Base-by-base conservation (phyloP, 1,139 yeast species). In the Saccharomyces hybrid region DNA sequence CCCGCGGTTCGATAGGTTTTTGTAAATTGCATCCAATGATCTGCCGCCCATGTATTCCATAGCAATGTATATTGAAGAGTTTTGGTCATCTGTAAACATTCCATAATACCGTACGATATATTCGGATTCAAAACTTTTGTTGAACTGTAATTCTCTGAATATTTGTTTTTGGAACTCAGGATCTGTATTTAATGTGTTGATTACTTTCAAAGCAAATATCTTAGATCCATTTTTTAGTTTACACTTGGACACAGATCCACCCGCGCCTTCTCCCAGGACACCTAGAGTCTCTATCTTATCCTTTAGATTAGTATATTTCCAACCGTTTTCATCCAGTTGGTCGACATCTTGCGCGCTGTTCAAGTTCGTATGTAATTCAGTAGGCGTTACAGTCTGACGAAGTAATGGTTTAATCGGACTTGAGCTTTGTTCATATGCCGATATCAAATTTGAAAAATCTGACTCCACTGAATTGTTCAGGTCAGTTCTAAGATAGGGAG, bases 31-130 rank as follows among this genome's bases (percentile, higher is more conserved):
- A 66, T 93, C 97, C 55, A 93, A 73, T 2, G 97, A 88, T 49
- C 83, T 81, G 1, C 97, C 98, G 31, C 91, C 97, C 89, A 96
- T 93, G 69, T 81, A 93, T 70, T 93, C 99, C 98, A 93, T 93
- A 48, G 97, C 91, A 38, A 93, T 93, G 64, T 80, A 82, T 49
- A 93, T 90, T 67, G 88, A 82, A 38, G 90, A 88, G 59, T 80
- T 82, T 57, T 81, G 80, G 62, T 84, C 89, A 61, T 87, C 83
- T 62, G 88, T 75, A 67, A 88, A 93, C 57, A 97, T 90, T 2
- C 99, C 98, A 67, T 88, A 93, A 70, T 93, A 93, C 67, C 83
- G 81, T 46, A 91, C 98, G 58, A 93, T 93, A 66, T 84, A 86
- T 4, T 89, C 88, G 47, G 95, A 86, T 62, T 82, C 79, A 67